These are phyloP conservation scores for Botrytis deweyae DNA, from an alignment of 2,329 filamentous ascomycete species.

Conservation along the genomic window DNA sequence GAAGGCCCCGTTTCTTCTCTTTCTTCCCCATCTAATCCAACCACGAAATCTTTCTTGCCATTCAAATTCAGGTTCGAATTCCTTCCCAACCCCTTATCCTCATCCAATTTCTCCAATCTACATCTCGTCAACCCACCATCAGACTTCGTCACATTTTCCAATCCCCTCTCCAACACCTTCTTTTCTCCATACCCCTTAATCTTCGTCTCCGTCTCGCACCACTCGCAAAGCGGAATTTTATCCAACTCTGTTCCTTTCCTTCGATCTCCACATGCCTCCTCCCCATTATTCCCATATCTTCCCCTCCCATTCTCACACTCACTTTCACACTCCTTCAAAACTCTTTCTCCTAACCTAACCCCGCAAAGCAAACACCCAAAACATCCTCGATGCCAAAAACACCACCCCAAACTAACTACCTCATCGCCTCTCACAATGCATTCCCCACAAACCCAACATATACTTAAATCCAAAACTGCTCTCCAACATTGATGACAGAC, in stretches of 20 bases:
- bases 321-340: constrained; percentile 4
- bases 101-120: constrained; percentile 44
- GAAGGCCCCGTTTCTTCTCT: constrained; percentile 8
- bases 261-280: constrained; percentile 12
- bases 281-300: background rate
- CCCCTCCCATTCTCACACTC: background rate
- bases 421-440: constrained; percentile 53
- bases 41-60: background rate
- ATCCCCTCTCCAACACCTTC: constrained; percentile 44
- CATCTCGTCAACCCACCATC: constrained; percentile 50
- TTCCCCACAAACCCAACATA: constrained; percentile 59
- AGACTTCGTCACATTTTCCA: constrained; percentile 45
- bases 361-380: constrained; percentile 57
- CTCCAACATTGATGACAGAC: constrained; percentile 50
- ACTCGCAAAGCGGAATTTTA: constrained; percentile 50
- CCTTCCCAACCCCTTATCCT: constrained; percentile 23
- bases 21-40: constrained; percentile 21
- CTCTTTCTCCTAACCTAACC: constrained; percentile 38
- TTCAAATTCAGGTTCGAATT: background rate
- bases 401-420: constrained; percentile 59
- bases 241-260: constrained; percentile 44
- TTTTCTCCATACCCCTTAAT: constrained; percentile 33
- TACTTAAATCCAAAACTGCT: constrained; percentile 52
- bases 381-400: constrained; percentile 58
- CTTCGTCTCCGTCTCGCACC: constrained; percentile 45